phyloP scores from a whole-genome alignment of 1,284 basidiomycete genomes.

The Mycosarcoma mackinlayi region DNA sequence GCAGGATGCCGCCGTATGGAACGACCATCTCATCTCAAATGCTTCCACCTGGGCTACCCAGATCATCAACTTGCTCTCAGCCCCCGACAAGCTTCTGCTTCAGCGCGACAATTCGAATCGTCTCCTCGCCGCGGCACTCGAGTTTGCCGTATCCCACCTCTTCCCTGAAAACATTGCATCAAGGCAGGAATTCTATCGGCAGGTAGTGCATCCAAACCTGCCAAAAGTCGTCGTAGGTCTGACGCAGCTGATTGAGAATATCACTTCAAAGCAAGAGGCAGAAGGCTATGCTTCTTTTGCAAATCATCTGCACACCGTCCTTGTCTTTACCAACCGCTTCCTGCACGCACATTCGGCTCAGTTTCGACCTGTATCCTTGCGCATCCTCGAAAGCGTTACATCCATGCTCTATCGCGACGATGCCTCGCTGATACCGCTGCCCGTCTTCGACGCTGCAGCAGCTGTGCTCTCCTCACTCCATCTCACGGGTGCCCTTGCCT shows the following conservation, averaged over 20 bases:
- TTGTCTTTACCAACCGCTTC: slow-evolving; percentile 28
- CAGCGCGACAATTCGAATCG: slow-evolving; percentile 10
- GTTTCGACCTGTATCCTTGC: slow-evolving; percentile 44
- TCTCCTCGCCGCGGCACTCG: slow-evolving; percentile 31
- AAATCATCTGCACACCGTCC: slow-evolving; percentile 16
- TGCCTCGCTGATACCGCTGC: slow-evolving; percentile 5
- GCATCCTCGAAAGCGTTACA: slow-evolving; percentile 39
- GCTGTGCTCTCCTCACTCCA: slow-evolving; percentile 46
- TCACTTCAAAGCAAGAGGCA: slow-evolving; percentile 2
- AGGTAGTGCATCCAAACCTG: slow-evolving; percentile 49
- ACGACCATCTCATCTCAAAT: slow-evolving; percentile 35
- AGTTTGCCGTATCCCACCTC: slow-evolving; percentile 28
- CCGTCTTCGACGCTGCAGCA: slow-evolving; percentile 28
- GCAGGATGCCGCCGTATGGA: slow-evolving; percentile 39
- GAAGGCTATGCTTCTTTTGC: slow-evolving; percentile 11
- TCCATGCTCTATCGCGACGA: slow-evolving; percentile 37
- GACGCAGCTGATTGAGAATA: slow-evolving; percentile 24
- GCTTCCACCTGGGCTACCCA: slow-evolving; percentile 47
- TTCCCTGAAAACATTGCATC: slow-evolving; percentile 32
- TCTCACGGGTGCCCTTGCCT: slow-evolving; percentile 49
- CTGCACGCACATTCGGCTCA: slow-evolving; percentile 40
- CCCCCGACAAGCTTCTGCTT: slow-evolving; percentile 30
- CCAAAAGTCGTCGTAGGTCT: slow-evolving; percentile 26
- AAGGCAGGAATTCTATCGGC: slow-evolving; percentile 52
- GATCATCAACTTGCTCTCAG: slow-evolving; percentile 35